These are phyloP conservation scores for Didymella keratinophila DNA, from an alignment of 2,329 filamentous ascomycete genomes.

Conservation along the genomic window DNA sequence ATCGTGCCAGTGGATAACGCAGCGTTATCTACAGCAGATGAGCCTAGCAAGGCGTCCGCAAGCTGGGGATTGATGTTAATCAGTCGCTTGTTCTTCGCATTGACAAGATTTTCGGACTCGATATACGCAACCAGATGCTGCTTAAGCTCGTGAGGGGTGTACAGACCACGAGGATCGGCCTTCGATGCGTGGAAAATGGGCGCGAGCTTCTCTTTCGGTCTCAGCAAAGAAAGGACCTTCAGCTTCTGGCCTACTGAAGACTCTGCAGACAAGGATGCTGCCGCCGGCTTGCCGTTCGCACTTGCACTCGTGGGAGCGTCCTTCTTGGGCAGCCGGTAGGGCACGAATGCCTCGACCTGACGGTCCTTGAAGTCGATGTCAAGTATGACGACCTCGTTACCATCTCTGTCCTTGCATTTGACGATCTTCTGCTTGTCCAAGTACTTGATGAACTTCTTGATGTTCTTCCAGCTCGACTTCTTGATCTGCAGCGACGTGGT, in stretches of 20 bases:
- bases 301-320: slow-evolving; percentile 48
- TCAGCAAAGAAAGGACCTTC: slow-evolving; percentile 62
- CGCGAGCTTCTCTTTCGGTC: slow-evolving; percentile 64
- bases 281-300: slow-evolving; percentile 53
- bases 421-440: slow-evolving; percentile 70
- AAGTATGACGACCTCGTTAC: slow-evolving; percentile 68
- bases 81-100: slow-evolving; percentile 66
- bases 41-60: slow-evolving; percentile 67
- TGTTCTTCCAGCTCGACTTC: slow-evolving; percentile 74
- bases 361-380: slow-evolving; percentile 70
- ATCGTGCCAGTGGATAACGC: slow-evolving; percentile 65
- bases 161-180: slow-evolving; percentile 62
- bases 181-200: slow-evolving; percentile 62
- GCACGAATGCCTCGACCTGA: slow-evolving; percentile 63
- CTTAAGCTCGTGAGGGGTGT: slow-evolving; percentile 67
- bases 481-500: slow-evolving; percentile 70
- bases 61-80: slow-evolving; percentile 69
- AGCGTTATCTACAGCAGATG: slow-evolving; percentile 61
- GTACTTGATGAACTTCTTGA: slow-evolving; percentile 73
- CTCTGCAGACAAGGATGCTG: slow-evolving; percentile 50
- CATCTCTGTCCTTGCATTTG: slow-evolving; percentile 70
- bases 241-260: slow-evolving; percentile 57
- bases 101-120: slow-evolving; percentile 64
- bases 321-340: slow-evolving; percentile 69
- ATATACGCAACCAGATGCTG: slow-evolving; percentile 66